Evolutionary conservation across 441 rosid genomes (phyloP).

Genomic region (Syzygium syzygioides): DNA sequence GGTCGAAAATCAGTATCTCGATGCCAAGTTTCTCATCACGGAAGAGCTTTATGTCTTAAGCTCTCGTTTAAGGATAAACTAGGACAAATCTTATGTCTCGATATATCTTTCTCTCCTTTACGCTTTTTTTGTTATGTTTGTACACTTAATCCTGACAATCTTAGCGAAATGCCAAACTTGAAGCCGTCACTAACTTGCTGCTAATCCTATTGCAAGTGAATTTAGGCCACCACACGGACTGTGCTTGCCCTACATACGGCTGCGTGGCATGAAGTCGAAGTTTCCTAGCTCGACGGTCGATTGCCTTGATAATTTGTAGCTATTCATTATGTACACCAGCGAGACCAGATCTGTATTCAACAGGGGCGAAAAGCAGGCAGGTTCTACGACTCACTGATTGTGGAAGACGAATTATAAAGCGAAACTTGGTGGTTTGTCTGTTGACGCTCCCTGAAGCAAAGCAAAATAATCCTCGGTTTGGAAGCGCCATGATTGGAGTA

Average conservation of each 20-base stretch:
- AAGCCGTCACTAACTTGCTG: neutral
- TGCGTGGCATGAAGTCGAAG: neutral
- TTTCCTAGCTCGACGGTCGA: neutral
- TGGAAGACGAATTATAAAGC: neutral
- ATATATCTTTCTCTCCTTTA: too few relatives aligned
- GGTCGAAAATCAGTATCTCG: neutral
- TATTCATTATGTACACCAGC: neutral
- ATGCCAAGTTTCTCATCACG: neutral
- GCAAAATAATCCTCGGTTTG: neutral
- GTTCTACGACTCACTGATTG: neutral
- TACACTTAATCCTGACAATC: too few relatives aligned
- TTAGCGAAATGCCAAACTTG: neutral
- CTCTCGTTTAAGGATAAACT: too few relatives aligned
- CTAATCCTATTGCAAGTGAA: neutral
- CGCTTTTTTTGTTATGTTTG: too few relatives aligned
- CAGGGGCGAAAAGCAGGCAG: neutral
- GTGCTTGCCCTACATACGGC: neutral
- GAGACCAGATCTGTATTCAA: neutral
- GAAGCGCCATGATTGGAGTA: neutral
- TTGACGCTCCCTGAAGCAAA: neutral
- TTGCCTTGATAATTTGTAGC: neutral
- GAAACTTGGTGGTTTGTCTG: neutral
- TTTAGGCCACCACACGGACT: neutral
- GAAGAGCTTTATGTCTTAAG: too few relatives aligned
- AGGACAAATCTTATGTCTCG: too few relatives aligned